phyloP scores from a whole-genome alignment of 169 alveolate genomes.

The Cryptosporidium xiaoi region DNA sequence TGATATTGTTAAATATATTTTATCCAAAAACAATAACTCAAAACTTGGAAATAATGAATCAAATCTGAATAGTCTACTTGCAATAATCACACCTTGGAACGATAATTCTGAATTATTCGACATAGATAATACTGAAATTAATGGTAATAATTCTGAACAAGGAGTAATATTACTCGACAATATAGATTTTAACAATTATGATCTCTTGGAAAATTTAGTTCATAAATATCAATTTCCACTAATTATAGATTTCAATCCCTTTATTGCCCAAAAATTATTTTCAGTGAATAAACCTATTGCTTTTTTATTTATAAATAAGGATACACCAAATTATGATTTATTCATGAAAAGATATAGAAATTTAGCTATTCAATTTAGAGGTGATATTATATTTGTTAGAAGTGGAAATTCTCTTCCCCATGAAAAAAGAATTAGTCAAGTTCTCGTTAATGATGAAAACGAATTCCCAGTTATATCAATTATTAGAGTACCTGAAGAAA shows the following conservation, averaged over 20 bases:
- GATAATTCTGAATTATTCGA: slow-evolving; percentile 2
- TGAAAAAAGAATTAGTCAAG: slow-evolving; percentile 64
- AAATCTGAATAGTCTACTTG: not conserved
- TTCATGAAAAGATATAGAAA: slow-evolving; percentile 26
- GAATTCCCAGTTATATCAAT: slow-evolving; percentile 36
- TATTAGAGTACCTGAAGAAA: slow-evolving; percentile 19
- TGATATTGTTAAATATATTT: slow-evolving; percentile 19
- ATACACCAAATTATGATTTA: slow-evolving; percentile 7
- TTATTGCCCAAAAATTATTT: slow-evolving; percentile 56
- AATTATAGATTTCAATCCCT: slow-evolving; percentile 33
- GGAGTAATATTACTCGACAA: not conserved
- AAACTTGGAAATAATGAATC: not conserved
- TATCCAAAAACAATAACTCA: not conserved
- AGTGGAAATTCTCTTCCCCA: slow-evolving; percentile 46
- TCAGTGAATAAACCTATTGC: slow-evolving; percentile 24
- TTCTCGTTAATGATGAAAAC: slow-evolving; percentile 35
- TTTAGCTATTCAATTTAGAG: slow-evolving; percentile 53
- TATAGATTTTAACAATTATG: slow-evolving; percentile 36
- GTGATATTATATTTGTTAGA: slow-evolving; percentile 35
- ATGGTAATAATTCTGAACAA: not conserved
- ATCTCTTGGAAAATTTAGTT: slow-evolving; percentile 12
- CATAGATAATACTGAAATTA: not conserved
- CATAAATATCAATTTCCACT: slow-evolving; percentile 62
- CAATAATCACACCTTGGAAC: slow-evolving; percentile 64
- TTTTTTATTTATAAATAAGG: slow-evolving; percentile 24